These are phyloP conservation scores for Cryphonectria carpinicola DNA, from an alignment of 2,329 filamentous ascomycete genomes.

Conservation along the genomic window DNA sequence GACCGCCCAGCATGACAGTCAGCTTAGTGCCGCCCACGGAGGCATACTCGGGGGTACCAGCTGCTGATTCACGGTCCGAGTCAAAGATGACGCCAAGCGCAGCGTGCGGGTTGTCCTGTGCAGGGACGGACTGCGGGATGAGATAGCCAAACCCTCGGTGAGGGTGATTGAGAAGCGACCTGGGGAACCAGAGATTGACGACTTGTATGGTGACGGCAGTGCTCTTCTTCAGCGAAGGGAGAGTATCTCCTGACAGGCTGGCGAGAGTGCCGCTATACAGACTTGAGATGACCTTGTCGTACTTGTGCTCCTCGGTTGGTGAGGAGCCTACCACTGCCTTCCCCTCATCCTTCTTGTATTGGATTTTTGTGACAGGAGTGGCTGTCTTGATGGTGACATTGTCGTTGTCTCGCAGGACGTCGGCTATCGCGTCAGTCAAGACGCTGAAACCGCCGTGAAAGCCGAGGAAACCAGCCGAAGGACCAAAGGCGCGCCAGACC, in stretches of 20 bases:
- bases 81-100: conserved; percentile 90
- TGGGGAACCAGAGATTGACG: conserved; percentile 84
- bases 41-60: conserved; percentile 31
- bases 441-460: conserved; percentile 66
- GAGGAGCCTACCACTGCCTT: conserved; percentile 47
- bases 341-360: conserved; percentile 41
- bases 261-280: conserved; percentile 55
- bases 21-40: conserved; percentile 71
- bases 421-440: conserved; percentile 58
- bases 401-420: conserved; percentile 50
- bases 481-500: conserved; percentile 34
- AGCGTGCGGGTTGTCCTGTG: conserved; percentile 39
- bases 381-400: conserved; percentile 65
- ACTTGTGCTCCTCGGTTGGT: conserved; percentile 35
- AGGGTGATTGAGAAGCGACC: conserved; percentile 62
- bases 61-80: conserved; percentile 57
- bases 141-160: conserved; percentile 86
- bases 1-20: conserved; percentile 92
- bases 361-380: conserved; percentile 52
- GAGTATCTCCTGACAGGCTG: conserved; percentile 39
- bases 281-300: conserved; percentile 69
- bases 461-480: conserved; percentile 43
- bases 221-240: conserved; percentile 56
- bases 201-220: conserved; percentile 81
- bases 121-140: conserved; percentile 67